Base-by-base conservation (phyloP, 352 stramenopile genomes). In the Pythium monospermum region DNA sequence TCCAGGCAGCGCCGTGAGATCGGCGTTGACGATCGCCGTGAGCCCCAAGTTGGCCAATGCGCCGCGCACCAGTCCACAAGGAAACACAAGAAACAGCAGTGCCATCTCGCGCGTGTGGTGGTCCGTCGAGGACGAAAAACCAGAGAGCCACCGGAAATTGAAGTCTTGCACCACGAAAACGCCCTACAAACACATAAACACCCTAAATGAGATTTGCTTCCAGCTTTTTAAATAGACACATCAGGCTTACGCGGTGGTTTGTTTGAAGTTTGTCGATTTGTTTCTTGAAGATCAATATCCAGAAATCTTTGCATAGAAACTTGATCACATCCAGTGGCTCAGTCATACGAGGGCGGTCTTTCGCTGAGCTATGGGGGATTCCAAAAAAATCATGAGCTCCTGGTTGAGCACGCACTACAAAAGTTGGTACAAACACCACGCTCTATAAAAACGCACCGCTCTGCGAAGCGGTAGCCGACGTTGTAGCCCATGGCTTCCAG, bases 251-350 rank as follows among this genome's bases (percentile, higher is more conserved):
- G 19, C 93, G 70, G 68, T 99, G 94, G 73, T 99, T 99, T 21
- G 96, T 98, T 78, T 98, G 94, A 28, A 99, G 71, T 74, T 98
- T 98, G 68, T 98, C 94, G 67, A 99, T 98, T 70, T 98, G 91
- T 65, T 98, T 99, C 51, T 96, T 91, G 66, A 98, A 99, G 41
- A 98, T 91, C 46, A 96, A 73, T 58, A 91, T 96, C 96, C 96
- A 99, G 53, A 99, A 95, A 68, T 98, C 95, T 68, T 99, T 99
- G 76, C 96, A 99, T 28, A 99, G 67, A 66, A 99, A 99, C 75
- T 98, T 98, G 62, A 99, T 96, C 48, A 97, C 90, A 51, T 99
- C 94, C 43, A 98, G 75, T 37, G 87, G 82, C 61, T 96, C 85
- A 22, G 81, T 57, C 78, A 94, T 91, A 28, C 84, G 82, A 37